Evolutionary conservation across 345 rosid genomes (phyloP), one percentile per base, ranked within the genome.

Genomic region (Eutrema yunnanense): DNA sequence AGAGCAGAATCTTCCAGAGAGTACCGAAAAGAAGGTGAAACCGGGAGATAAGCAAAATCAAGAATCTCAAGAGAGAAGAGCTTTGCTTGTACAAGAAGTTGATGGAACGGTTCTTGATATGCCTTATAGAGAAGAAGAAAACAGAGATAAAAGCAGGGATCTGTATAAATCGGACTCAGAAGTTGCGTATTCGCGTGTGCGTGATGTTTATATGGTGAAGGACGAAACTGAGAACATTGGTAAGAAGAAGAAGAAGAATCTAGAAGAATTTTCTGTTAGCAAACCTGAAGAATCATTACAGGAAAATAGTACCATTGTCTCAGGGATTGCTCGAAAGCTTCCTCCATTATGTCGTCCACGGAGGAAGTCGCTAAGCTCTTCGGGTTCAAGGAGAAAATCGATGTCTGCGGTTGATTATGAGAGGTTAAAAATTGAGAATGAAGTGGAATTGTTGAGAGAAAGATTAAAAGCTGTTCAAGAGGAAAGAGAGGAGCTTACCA

Each of bases 341-440:
- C 87, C 86, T 58, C 83, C 72, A 2, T 16, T 77, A 37, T 77
- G 72, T 65, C 76, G 66, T 16, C 80, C 78, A 6, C 77, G 73
- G 11, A 66, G 76, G 6, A 83, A 81, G 9, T 50, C 76, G 52
- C 37, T 64, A 12, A 77, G 63, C 51, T 51, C 72, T 43, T 71
- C 76, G 11, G 80, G 73, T 33, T 58, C 76, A 42, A 78, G 88
- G 56, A 77, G 92, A 66, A 84, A 86, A 77, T 87, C 96, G 12
- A 86, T 89, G 96, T 87, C 96, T 54, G 86, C 88, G 30, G 80
- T 87, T 72, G 96, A 87, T 81, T 80, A 78, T 70, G 92, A 89
- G 75, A 84, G 88, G 80, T 61, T 77, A n/a, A 89, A 87, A 81
- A 84, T 89, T 40, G 90, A 89, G 67, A 77, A 69, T 71, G 96